phyloP scores from a whole-genome alignment of 1,284 basidiomycete genomes.

The Trichosporon inkin region DNA sequence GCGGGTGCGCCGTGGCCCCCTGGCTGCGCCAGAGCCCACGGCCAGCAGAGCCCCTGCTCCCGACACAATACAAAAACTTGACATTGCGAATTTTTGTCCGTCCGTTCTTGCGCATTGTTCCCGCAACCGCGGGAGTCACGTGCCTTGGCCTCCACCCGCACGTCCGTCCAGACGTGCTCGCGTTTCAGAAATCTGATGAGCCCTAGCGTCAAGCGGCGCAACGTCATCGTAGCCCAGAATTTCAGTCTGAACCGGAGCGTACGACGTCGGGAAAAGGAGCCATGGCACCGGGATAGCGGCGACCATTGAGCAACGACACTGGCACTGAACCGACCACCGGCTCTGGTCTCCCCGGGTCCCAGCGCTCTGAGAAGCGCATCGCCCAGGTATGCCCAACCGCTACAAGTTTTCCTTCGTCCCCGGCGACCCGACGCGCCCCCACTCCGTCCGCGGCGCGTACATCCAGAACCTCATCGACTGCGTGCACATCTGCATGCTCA shows the following conservation, averaged over 20 bases:
- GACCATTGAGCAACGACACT: neutral
- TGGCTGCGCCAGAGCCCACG: neutral
- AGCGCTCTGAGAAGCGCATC: neutral
- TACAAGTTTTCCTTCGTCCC: conserved; percentile 10
- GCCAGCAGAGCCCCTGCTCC: neutral
- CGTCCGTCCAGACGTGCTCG: neutral
- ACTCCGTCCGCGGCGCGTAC: conserved; percentile 34
- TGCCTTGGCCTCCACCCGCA: neutral
- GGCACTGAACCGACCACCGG: neutral
- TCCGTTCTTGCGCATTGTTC: conserved; percentile 4
- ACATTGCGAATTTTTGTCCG: neutral
- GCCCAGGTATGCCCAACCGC: neutral
- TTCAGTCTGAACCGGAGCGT: neutral
- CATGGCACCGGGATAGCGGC: neutral
- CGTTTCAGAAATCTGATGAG: neutral
- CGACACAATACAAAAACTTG: neutral
- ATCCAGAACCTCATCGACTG: conserved; percentile 46
- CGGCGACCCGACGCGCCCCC: conserved; percentile 14
- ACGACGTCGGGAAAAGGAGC: neutral
- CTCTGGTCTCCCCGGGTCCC: neutral
- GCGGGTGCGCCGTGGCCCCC: neutral
- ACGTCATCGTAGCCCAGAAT: neutral
- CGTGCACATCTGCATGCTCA: conserved; percentile 67
- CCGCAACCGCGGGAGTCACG: neutral
- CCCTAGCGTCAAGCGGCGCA: neutral